Base-by-base conservation (phyloP, 2,329 filamentous ascomycete species). In the Neonectria magnoliae region DNA sequence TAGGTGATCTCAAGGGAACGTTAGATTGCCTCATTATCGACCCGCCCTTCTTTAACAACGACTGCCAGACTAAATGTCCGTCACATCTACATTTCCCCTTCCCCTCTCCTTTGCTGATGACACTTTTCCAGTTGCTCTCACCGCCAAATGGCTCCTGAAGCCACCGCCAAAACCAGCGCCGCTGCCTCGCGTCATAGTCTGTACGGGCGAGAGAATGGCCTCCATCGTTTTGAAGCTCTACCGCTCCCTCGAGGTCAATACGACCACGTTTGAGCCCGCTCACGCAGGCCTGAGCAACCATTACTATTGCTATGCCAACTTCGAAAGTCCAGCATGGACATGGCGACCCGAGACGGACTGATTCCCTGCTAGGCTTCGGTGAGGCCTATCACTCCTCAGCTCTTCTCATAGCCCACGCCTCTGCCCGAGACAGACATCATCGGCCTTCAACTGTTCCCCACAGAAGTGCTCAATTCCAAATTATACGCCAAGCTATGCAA, bases 271-370 rank as follows among this genome's bases (percentile, higher is more conserved):
- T 75, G 87, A 90, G 72, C 89, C 90, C 4, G 81, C 84, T 67
- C 93, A 95, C 73, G 84, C 87, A n/a, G 91, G 91, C 0, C 79
- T 96, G 64, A 92, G 91, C 77, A 96, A 96, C 74, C 91, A 93
- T 78, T 96, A 94, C 76, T 86, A 87, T 74, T 94, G 91, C 77
- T 95, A 93, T 74, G 88, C 92, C 25, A 94, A 93, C 74, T 94
- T 93, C 74, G 90, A 93, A 76, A 87, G 89, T 71, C 80, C 80
- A 7, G 77, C 76, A 5, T 88, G 87, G 84, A 79, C 75, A 47
- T 86, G 80, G 79, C 59, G 65, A 59, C 60, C 59, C 50, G 68
- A 72, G 38, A 45, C 29, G 9, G 60, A 57, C n/a, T 38, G 20
- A 42, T 2, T 4, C 25, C 16, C 47, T n/a, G 10, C 6, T 3